Conservation (phyloP, 2,329 filamentous ascomycete genomes). For the Macrophomina pseudophaseolina region DNA sequence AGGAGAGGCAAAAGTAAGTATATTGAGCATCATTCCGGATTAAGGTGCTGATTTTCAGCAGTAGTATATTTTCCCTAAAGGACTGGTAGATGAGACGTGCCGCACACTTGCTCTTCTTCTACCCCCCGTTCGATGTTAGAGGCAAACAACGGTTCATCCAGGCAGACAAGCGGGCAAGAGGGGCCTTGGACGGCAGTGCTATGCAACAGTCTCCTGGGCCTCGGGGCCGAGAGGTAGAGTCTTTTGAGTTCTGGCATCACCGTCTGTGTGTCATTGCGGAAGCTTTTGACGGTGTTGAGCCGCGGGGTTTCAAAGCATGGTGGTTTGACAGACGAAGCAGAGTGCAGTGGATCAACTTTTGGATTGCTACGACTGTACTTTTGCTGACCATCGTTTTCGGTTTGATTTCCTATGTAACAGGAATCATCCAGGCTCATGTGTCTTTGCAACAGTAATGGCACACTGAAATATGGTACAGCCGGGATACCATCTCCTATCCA, state of each 20-base stretch:
- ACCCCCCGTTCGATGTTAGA: neutral
- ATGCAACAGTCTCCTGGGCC: neutral
- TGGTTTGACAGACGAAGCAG: constrained; percentile 3
- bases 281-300: neutral
- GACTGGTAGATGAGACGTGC: neutral
- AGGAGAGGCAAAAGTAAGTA: neutral
- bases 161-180: neutral
- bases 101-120: neutral
- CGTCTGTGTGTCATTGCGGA: neutral
- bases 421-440: neutral
- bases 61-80: neutral
- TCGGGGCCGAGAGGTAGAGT: neutral
- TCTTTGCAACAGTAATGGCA: neutral
- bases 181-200: neutral
- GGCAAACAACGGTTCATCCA: neutral
- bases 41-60: neutral
- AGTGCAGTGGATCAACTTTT: constrained; percentile 2
- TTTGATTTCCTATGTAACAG: neutral
- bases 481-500: too few species aligned
- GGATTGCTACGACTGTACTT: neutral
- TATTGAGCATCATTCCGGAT: neutral
- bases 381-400: neutral
- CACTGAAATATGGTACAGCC: too few species aligned
- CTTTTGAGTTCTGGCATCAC: neutral
- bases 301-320: neutral